Conservation (phyloP, 176 grass and related monocot genomes). For the Rhynchospora tenuis region DNA sequence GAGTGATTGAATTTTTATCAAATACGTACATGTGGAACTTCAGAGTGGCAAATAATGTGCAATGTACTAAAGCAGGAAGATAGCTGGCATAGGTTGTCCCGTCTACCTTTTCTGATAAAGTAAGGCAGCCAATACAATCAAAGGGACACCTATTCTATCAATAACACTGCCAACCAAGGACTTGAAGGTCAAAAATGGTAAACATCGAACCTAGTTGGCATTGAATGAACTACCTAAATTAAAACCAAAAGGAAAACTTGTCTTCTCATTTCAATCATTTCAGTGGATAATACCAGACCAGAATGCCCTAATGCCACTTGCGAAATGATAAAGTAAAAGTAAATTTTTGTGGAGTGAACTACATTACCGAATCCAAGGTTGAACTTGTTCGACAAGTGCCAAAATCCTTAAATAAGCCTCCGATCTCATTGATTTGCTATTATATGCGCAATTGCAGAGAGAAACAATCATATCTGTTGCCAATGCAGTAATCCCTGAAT, state of each 20-base stretch:
- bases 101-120: neutral
- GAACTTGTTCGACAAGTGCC: slow-evolving; percentile 40
- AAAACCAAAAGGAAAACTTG: neutral
- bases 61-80: neutral
- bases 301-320: neutral
- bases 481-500: slow-evolving; percentile 48
- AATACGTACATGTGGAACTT: neutral
- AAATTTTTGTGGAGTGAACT: neutral
- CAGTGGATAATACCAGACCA: neutral
- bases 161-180: neutral
- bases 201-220: neutral
- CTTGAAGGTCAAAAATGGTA: neutral
- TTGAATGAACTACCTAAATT: neutral
- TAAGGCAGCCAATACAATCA: neutral
- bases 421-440: slow-evolving; percentile 38
- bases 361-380: slow-evolving; percentile 66
- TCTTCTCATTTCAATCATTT: neutral
- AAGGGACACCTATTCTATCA: neutral
- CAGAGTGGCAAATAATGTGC: neutral
- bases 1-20: neutral
- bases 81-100: neutral
- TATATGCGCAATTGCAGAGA: slow-evolving; percentile 53
- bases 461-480: slow-evolving; percentile 43
- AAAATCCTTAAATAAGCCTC: slow-evolving; percentile 45
- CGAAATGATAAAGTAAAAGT: neutral